These are phyloP conservation scores for Chlorella sp. DNA, from an alignment of 139 green algal genomes.

Conservation along the genomic window DNA sequence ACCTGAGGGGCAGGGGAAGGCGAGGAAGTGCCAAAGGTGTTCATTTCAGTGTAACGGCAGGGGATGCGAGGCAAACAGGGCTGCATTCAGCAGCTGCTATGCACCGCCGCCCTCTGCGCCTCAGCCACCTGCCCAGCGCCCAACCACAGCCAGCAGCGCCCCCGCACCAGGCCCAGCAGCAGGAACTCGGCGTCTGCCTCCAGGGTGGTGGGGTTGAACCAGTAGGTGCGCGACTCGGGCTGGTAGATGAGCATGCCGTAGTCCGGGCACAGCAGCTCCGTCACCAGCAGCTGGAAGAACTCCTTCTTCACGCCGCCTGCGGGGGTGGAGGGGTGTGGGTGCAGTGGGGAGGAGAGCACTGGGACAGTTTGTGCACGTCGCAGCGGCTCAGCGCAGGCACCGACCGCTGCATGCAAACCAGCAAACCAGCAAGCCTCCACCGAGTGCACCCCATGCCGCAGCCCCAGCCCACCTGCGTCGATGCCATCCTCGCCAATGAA, in stretches of 20 bases:
- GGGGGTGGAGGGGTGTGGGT: no score
- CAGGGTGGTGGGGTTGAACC: slow-evolving; percentile 74
- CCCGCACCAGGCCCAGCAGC: slow-evolving; percentile 77
- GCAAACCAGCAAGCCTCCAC: not conserved
- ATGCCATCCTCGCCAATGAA: slow-evolving; percentile 97
- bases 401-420: no score
- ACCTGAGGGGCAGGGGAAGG: slow-evolving; percentile 36
- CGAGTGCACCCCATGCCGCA: not conserved
- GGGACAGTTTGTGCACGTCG: no score
- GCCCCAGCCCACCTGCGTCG: slow-evolving; percentile 70
- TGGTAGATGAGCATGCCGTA: slow-evolving; percentile 89
- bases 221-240: slow-evolving; percentile 85
- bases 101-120: not conserved
- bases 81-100: not conserved
- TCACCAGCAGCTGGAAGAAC: slow-evolving; percentile 95
- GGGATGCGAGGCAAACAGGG: not conserved
- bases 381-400: not conserved
- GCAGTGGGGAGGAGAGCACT: no score
- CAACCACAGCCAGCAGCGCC: not conserved
- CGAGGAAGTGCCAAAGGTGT: not conserved
- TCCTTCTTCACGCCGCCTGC: slow-evolving; percentile 92
- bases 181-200: slow-evolving; percentile 82
- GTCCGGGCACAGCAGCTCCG: slow-evolving; percentile 86
- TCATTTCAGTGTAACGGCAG: not conserved
- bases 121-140: not conserved